These are phyloP conservation scores for Colletotrichum orchidophilum DNA, from an alignment of 2,329 filamentous ascomycete genomes.

Conservation along the genomic window DNA sequence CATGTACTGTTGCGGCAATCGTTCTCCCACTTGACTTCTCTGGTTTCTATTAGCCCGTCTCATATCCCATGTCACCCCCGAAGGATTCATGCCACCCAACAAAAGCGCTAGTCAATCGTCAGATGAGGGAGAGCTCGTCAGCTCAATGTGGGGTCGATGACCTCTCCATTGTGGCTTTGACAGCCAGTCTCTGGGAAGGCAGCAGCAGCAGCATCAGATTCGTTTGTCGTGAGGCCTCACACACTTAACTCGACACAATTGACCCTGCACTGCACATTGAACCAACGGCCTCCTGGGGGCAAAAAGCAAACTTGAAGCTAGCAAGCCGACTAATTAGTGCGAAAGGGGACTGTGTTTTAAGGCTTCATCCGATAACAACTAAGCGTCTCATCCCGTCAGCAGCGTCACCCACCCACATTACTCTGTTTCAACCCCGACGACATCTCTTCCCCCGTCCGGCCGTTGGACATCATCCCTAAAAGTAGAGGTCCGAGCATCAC, in stretches of 20 bases:
- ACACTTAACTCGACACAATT: neutral
- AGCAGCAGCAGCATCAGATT: neutral
- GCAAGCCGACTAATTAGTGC: conserved; percentile 13
- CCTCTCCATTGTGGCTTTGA: conserved; percentile 19
- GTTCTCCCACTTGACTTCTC: neutral
- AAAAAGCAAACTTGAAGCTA: neutral
- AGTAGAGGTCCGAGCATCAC: conserved; percentile 25
- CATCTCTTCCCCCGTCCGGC: conserved; percentile 21
- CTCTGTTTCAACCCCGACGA: conserved; percentile 31
- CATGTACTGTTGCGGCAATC: neutral
- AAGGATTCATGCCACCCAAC: conserved; percentile 10
- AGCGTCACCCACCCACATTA: conserved; percentile 31
- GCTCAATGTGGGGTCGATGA: conserved; percentile 16
- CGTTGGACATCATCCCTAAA: conserved; percentile 30
- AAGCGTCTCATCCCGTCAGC: conserved; percentile 23
- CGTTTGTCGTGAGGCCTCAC: neutral
- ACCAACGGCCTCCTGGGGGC: conserved; percentile 6
- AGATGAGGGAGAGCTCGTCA: conserved; percentile 2
- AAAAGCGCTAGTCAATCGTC: neutral
- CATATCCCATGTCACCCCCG: neutral
- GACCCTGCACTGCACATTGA: neutral
- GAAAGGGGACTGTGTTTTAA: conserved; percentile 8
- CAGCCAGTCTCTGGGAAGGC: neutral
- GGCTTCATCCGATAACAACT: conserved; percentile 29
- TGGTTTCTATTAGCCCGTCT: neutral